phyloP scores from a whole-genome alignment of 1,139 yeast species.

The Suhomyces taliae region DNA sequence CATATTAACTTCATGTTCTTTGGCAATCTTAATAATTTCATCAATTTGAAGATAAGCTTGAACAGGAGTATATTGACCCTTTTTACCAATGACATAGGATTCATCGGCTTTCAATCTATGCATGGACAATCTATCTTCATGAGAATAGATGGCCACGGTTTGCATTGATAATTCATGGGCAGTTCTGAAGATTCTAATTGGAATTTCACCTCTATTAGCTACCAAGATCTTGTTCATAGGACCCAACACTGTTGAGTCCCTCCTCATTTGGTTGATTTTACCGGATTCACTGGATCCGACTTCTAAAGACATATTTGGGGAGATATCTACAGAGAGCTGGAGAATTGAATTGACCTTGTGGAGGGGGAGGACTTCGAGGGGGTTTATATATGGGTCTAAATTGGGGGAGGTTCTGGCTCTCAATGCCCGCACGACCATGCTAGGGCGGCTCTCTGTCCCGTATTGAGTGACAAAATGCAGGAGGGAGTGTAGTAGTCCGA shows the following conservation, averaged over 20 bases:
- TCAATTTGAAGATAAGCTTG: slow-evolving; percentile 96
- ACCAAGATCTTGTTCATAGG: slow-evolving; percentile 76
- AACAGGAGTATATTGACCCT: slow-evolving; percentile 91
- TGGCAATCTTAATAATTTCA: slow-evolving; percentile 89
- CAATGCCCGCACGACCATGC: neutral
- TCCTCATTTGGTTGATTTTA: slow-evolving; percentile 54
- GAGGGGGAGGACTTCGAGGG: neutral
- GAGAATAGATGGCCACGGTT: slow-evolving; percentile 96
- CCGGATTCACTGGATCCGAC: slow-evolving; percentile 20
- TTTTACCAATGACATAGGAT: slow-evolving; percentile 86
- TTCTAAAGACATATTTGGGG: slow-evolving; percentile 12
- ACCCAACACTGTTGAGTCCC: slow-evolving; percentile 61
- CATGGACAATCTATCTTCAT: slow-evolving; percentile 93
- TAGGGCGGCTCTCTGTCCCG: neutral
- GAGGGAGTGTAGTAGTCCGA: slow-evolving; percentile 4
- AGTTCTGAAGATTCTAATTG: slow-evolving; percentile 87
- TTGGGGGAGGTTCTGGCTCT: neutral
- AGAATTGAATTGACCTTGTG: neutral
- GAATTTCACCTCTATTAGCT: slow-evolving; percentile 96
- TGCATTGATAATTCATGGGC: slow-evolving; percentile 98
- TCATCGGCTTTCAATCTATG: slow-evolving; percentile 93
- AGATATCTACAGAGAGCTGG: slow-evolving; percentile 3
- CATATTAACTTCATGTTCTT: slow-evolving; percentile 86
- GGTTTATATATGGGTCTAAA: neutral
- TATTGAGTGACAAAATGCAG: slow-evolving; percentile 1